phyloP scores from a whole-genome alignment of 2,329 filamentous ascomycete genomes.

The Erysiphe neolycopersici region DNA sequence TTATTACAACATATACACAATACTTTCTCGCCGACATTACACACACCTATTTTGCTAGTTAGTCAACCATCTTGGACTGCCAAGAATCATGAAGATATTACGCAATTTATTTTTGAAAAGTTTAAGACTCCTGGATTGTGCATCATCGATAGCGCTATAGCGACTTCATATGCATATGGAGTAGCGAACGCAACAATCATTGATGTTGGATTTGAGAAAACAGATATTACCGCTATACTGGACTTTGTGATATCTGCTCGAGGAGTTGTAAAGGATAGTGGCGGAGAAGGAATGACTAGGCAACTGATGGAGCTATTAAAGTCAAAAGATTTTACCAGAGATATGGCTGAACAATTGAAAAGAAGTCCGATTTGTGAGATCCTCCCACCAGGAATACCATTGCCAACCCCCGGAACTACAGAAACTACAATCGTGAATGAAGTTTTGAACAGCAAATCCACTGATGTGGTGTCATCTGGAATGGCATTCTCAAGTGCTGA shows the following conservation, averaged over 20 bases:
- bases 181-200: conserved; percentile 57
- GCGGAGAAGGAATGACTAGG: conserved; percentile 67
- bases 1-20: too few species aligned
- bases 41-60: too few species aligned
- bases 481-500: conserved; percentile 12
- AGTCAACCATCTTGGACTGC: conserved; percentile 75
- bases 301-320: conserved; percentile 40
- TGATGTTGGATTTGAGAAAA: conserved; percentile 78
- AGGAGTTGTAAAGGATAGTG: conserved; percentile 36
- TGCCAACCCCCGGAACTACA: conserved; percentile 20
- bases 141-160: conserved; percentile 68
- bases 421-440: conserved; percentile 18
- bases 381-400: conserved; percentile 25
- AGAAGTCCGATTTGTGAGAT: conserved; percentile 40
- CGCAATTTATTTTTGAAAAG: conserved; percentile 91
- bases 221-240: conserved; percentile 71
- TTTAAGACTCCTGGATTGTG: conserved; percentile 84
- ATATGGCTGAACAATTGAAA: conserved; percentile 47
- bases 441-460: conserved; percentile 11
- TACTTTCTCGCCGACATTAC: too few species aligned
- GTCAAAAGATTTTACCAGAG: conserved; percentile 28
- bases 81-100: conserved; percentile 62
- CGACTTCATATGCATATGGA: conserved; percentile 61
- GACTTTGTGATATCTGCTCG: conserved; percentile 49
- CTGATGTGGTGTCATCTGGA: conserved; percentile 11